A percentile compares a stretch with the other conserved stretches of the same genome.
Conservation (phyloP, 2,329 filamentous ascomycete species). For the Ascochyta lentis region DNA sequence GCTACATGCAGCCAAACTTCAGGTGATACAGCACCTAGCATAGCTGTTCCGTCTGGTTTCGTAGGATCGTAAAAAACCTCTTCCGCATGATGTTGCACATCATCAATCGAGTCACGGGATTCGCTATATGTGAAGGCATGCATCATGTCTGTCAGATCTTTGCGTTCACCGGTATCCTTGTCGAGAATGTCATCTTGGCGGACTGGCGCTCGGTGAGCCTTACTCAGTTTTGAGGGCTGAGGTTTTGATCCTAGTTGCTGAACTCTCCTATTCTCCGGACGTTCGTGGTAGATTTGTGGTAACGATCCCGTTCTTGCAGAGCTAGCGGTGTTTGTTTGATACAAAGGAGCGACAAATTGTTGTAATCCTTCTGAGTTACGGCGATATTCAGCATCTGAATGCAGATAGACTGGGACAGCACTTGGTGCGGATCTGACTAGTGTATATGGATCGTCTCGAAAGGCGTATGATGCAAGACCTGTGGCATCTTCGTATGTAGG, state of each 20-base stretch:
- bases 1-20: conserved; percentile 37
- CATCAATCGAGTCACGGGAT: conserved; percentile 29
- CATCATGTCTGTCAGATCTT: conserved; percentile 44
- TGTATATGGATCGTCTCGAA: conserved; percentile 30
- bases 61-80: conserved; percentile 32
- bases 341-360: conserved; percentile 31
- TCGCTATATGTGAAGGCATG: conserved; percentile 41
- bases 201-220: conserved; percentile 27
- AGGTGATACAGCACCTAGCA: conserved; percentile 29
- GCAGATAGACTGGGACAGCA: conserved; percentile 3
- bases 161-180: conserved; percentile 41
- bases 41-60: conserved; percentile 32
- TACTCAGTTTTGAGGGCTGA: conserved; percentile 29
- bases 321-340: conserved; percentile 20
- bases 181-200: conserved; percentile 34
- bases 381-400: conserved; percentile 28
- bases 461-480: conserved; percentile 11
- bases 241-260: conserved; percentile 14
- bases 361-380: conserved; percentile 35
- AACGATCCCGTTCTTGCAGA: conserved; percentile 24
- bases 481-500: conserved; percentile 22
- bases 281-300: conserved; percentile 20
- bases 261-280: not conserved
- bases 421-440: conserved; percentile 6
- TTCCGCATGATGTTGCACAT: conserved; percentile 16